Conservation (phyloP, 2,329 filamentous ascomycete genomes). For the Akanthomyces lecanii region DNA sequence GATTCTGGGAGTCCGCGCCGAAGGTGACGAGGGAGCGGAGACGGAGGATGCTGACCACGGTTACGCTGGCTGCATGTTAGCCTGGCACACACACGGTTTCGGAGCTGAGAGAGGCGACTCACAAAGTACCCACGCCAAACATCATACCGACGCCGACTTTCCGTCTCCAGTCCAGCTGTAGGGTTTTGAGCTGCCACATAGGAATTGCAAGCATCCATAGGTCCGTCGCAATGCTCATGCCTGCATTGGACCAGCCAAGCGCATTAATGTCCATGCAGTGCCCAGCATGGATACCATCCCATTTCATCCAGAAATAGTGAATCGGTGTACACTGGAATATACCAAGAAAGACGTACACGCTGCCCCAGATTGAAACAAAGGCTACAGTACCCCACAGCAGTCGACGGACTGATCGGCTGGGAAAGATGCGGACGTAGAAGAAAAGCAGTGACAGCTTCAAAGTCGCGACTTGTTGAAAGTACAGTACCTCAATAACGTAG, state of each 20-base stretch:
- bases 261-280: conserved; percentile 37
- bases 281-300: conserved; percentile 37
- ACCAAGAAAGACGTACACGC: conserved; percentile 30
- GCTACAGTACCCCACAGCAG: conserved; percentile 31
- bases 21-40: conserved; percentile 27
- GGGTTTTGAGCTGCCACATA: conserved; percentile 31
- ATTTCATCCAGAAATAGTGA: conserved; percentile 37
- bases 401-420: conserved; percentile 25
- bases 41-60: conserved; percentile 29
- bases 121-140: conserved; percentile 41
- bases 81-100: no score
- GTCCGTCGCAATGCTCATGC: conserved; percentile 39
- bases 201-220: conserved; percentile 40
- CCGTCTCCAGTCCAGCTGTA: conserved; percentile 37
- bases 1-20: conserved; percentile 24
- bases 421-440: conserved; percentile 42
- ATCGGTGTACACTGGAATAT: conserved; percentile 39
- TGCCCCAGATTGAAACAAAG: conserved; percentile 29
- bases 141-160: conserved; percentile 40
- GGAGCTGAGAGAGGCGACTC: conserved; percentile 16
- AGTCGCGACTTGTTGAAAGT: conserved; percentile 35
- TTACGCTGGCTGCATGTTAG: conserved; percentile 22
- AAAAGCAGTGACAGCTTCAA: conserved; percentile 39
- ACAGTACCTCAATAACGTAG: conserved; percentile 34
- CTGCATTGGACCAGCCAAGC: conserved; percentile 40